Conservation (phyloP, 768 basidiomycete species). For the Agaricus blazei region DNA sequence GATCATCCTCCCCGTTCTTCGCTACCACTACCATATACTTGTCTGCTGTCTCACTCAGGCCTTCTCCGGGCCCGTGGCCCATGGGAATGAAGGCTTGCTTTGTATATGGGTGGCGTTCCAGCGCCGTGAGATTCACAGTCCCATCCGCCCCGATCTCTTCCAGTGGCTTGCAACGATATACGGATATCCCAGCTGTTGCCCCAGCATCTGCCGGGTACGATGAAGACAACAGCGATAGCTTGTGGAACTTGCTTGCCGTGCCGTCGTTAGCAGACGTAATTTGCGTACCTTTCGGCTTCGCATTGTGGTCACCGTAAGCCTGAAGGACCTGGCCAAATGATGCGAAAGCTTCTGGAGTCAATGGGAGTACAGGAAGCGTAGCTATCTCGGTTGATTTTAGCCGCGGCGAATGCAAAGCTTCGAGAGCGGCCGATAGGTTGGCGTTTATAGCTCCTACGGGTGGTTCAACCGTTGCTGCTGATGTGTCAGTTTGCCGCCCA, state of each 20-base stretch:
- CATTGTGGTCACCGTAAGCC: slow-evolving; percentile 65
- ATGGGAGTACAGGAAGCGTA: slow-evolving; percentile 51
- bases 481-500: slow-evolving; percentile 42
- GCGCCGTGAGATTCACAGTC: slow-evolving; percentile 54
- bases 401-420: background rate
- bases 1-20: slow-evolving; percentile 67
- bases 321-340: slow-evolving; percentile 91
- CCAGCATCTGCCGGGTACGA: slow-evolving; percentile 55
- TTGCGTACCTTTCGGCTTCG: slow-evolving; percentile 63
- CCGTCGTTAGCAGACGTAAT: slow-evolving; percentile 85
- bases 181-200: slow-evolving; percentile 69
- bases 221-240: slow-evolving; percentile 65
- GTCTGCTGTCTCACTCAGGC: slow-evolving; percentile 41
- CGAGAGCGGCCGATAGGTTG: background rate
- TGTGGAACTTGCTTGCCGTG: slow-evolving; percentile 91
- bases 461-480: slow-evolving; percentile 2
- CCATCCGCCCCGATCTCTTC: slow-evolving; percentile 41
- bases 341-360: slow-evolving; percentile 83
- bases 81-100: slow-evolving; percentile 95
- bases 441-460: background rate
- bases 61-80: slow-evolving; percentile 55
- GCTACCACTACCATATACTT: slow-evolving; percentile 86
- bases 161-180: slow-evolving; percentile 72
- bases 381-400: slow-evolving; percentile 12
- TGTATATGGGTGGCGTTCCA: slow-evolving; percentile 87